Evolutionary conservation across 2,329 filamentous ascomycete species (phyloP).

Genomic region (Nemania sp.): DNA sequence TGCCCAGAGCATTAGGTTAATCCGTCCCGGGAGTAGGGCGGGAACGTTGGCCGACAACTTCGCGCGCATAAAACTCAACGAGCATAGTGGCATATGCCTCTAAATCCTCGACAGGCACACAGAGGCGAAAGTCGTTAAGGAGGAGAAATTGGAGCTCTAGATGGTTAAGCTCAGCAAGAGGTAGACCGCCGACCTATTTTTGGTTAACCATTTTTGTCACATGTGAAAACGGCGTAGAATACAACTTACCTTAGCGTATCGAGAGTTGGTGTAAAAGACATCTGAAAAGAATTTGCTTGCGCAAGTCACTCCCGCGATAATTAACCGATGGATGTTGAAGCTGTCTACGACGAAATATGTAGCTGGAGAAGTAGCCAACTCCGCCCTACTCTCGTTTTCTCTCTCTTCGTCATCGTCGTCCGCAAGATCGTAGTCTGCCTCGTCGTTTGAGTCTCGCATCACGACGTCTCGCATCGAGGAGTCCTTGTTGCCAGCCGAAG

Average conservation of each 20-base stretch:
- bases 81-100: slow-evolving; percentile 99
- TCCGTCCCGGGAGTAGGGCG: slow-evolving; percentile 38
- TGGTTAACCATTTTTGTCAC: slow-evolving; percentile 39
- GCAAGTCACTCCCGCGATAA: slow-evolving; percentile 97
- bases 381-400: slow-evolving; percentile 37
- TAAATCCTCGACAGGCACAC: slow-evolving; percentile 92
- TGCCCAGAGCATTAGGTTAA: slow-evolving; percentile 21
- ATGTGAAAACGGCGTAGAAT: neutral
- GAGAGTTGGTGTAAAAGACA: slow-evolving; percentile 98
- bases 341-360: slow-evolving; percentile 94
- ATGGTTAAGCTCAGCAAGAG: slow-evolving; percentile 92
- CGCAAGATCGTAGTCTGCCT: slow-evolving; percentile 64
- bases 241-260: slow-evolving; percentile 91
- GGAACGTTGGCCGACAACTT: slow-evolving; percentile 71
- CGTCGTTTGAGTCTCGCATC: slow-evolving; percentile 54
- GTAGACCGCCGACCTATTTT: slow-evolving; percentile 87
- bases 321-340: slow-evolving; percentile 96
- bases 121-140: slow-evolving; percentile 94
- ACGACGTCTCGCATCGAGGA: no score
- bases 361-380: slow-evolving; percentile 53
- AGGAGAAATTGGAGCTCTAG: slow-evolving; percentile 95
- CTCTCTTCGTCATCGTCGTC: slow-evolving; percentile 58
- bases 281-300: slow-evolving; percentile 99
- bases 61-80: slow-evolving; percentile 95
- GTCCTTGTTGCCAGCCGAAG: slow-evolving; percentile 9